Conservation (phyloP, 305 asterid genomes). For the Solanum hybrid region DNA sequence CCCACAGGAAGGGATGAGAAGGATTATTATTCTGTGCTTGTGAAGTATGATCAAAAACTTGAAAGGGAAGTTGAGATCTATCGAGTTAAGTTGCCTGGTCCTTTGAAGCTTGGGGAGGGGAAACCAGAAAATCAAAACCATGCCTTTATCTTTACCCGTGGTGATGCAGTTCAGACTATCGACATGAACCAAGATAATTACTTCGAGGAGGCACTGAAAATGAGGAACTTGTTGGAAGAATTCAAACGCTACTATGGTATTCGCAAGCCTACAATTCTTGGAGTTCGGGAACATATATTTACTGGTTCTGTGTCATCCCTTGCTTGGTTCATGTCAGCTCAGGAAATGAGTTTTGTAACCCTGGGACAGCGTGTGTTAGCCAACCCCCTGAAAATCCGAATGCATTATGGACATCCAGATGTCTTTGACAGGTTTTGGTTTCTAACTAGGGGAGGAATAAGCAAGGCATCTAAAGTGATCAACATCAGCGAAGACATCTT, state of each 20-base stretch:
- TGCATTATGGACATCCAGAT: conserved; percentile 99
- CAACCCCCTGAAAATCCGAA: conserved; percentile 82
- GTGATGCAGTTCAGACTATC: conserved; percentile 93
- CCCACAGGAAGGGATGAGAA: conserved; percentile 62
- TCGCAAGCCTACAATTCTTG: conserved; percentile 80
- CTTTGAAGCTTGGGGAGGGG: conserved; percentile 92
- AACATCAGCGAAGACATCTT: conserved; percentile 93
- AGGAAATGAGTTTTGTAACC: conserved; percentile 90
- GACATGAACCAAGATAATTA: conserved; percentile 98
- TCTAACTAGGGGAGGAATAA: conserved; percentile 86
- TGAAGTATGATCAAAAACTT: conserved; percentile 65
- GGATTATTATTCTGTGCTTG: conserved; percentile 80
- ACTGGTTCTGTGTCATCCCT: conserved; percentile 93
- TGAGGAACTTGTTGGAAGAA: conserved; percentile 90
- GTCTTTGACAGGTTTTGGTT: conserved; percentile 92
- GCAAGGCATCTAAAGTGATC: conserved; percentile 94
- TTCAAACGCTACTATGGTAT: conserved; percentile 58
- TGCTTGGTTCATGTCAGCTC: conserved; percentile 98
- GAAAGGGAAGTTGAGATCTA: conserved; percentile 85
- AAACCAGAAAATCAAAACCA: conserved; percentile 98
- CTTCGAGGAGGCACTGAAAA: conserved; percentile 95
- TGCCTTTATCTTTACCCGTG: conserved; percentile 87
- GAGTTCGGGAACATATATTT: conserved; percentile 88
- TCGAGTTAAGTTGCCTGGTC: conserved; percentile 94
- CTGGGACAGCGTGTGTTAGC: conserved; percentile 95